Conservation (phyloP, 768 basidiomycete genomes). For the Lactarius vividus region DNA sequence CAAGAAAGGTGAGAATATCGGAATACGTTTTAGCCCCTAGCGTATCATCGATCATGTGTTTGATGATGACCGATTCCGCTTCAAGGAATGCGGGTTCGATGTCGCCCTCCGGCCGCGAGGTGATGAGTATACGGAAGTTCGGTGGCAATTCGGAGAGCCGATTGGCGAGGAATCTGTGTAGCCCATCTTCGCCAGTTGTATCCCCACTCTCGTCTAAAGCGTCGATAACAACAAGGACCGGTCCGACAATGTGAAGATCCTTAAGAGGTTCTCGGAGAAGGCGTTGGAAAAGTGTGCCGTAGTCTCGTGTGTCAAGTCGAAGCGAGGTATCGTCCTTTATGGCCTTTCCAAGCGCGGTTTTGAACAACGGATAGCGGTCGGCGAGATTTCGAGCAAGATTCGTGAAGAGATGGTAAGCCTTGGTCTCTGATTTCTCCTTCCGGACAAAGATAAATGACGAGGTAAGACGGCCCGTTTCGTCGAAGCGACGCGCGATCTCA, state of each 20-base stretch:
- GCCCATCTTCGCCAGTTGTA: background rate
- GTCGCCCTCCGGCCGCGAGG: background rate
- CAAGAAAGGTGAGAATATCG: background rate
- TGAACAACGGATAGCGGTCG: background rate
- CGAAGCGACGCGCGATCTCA: background rate
- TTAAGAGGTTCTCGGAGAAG: background rate
- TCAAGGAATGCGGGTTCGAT: background rate
- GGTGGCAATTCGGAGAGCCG: background rate
- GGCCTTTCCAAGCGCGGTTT: background rate
- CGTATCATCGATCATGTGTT: background rate
- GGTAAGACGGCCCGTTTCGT: background rate
- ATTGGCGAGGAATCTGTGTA: background rate
- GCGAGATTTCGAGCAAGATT: background rate
- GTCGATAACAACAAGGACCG: background rate
- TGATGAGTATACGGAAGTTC: constrained; percentile 7
- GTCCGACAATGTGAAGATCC: background rate
- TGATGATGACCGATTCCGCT: background rate
- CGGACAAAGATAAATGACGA: background rate
- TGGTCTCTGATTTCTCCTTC: background rate
- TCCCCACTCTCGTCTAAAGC: constrained; percentile 2
- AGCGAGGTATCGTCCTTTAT: background rate
- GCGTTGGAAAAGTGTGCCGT: background rate
- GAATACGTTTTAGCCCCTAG: background rate
- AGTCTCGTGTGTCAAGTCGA: background rate
- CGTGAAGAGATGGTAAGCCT: background rate